Evolutionary conservation across 176 grass and related monocot species (phyloP), one percentile per base, ranked within the genome.

Genomic region (Zoysia pacifica): DNA sequence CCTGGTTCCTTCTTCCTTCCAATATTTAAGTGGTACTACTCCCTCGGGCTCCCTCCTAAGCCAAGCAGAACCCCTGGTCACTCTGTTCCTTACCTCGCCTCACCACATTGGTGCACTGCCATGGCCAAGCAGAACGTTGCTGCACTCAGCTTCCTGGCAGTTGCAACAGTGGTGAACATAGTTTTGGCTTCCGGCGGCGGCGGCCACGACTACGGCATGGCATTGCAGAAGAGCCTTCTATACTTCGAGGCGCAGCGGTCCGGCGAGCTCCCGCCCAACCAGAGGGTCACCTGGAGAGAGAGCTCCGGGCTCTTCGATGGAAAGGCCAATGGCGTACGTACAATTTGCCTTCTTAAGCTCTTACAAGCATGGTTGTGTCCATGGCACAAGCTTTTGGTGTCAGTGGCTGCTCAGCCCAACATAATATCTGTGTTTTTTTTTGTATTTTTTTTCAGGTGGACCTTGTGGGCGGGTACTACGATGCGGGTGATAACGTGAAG

Each of bases 181-280:
- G 28, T 28, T 28, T 28, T 85, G 28, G 83, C 77, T 42, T 85
- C 19, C 60, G 89, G 65, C 0, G 64, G 9, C 11, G 73, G 72
- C 39, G 67, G 78, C 52, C 94, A 97, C 83, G 94, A 97, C 83
- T 94, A 97, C 36, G 89, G 43, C 38, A 28, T 88, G 70, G 94
- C 91, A 37, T 74, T 97, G 60, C 93, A 62, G 72, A 98, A 98
- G 84, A 93, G 88, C 89, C 87, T 94, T 78, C 66, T 98, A 74
- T 98, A 89, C 89, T 94, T 94, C 48, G 92, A 94, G 86, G 96
- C 96, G 37, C 92, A 98, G 86, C 85, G 95, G 46, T 98, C 95
- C 36, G 95, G 95, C 18, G 10, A 55, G 66, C 84, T 98, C 51
- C 95, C 95, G 13, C 73, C 79, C 7, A 83, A 86, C 67, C 95